Evolutionary conservation across 768 basidiomycete species (phyloP), one percentile per base, ranked within the genome.

Genomic region (Lepiota subincarnata): DNA sequence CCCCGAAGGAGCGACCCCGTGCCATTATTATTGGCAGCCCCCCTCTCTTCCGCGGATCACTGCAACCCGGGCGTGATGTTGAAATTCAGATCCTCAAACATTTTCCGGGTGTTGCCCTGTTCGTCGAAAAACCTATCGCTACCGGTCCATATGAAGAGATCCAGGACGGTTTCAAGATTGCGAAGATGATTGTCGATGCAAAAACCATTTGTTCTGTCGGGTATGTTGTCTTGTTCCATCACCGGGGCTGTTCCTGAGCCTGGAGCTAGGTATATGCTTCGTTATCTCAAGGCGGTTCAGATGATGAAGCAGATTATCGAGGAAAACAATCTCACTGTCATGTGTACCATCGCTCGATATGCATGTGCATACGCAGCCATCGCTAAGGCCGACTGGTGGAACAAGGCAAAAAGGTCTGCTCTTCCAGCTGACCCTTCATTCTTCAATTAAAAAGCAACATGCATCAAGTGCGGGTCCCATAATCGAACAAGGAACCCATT

Each of bases 221-320:
- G 83, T 92, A 69, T 62, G 82, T 51, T 14, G 41, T 31, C 40
- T 39, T 31, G 38, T 28, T 53, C n/a, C 28, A 7, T 44, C 39
- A 20, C 14, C 20, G 4, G n/a, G 44, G 48, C 22, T 47, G 16
- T 34, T 53, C 55, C 57, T 37, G 55, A 36, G 7, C 37, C 24
- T 18, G 34, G 20, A 39, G 19, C 14, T 56, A 92, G 91, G 55
- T 93, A 92, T 67, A 97, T 97, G 93, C 75, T 97, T 58, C 84
- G 93, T 58, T 95, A 96, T 73, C 78, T 96, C 62, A 88, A 87
- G 69, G 94, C 89, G 28, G 92, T 96, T 18, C 93, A 97, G 71
- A 87, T 85, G 80, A 97, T 98, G 91, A 95, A 96, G 73, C 81
- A 87, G 56, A 94, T 98, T 68, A 89, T 99, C 66, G 77, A 90